These are phyloP conservation scores for Bondarzewia mesenterica DNA, from an alignment of 1,284 basidiomycete genomes.

Conservation along the genomic window DNA sequence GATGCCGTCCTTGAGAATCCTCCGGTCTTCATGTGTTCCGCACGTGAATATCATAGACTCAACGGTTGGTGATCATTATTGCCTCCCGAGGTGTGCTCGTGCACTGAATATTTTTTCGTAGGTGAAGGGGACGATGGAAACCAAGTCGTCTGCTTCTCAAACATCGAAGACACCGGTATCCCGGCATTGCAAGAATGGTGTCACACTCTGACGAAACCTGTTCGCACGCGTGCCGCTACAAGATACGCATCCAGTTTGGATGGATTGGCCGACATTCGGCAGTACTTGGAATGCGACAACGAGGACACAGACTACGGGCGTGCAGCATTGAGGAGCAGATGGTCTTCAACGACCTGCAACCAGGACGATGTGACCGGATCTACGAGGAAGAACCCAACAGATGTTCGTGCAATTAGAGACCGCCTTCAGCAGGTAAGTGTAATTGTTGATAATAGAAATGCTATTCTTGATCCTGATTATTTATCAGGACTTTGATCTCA, in stretches of 20 bases:
- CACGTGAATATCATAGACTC: constrained; percentile 50
- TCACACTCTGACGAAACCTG: constrained; percentile 42
- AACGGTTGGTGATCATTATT: no score
- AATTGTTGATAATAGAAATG: no score
- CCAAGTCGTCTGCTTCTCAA: constrained; percentile 47
- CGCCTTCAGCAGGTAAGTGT: no score
- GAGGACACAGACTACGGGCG: constrained; percentile 43
- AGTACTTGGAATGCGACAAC: constrained; percentile 41
- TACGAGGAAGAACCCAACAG: no score
- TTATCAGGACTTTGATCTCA: constrained; percentile 36
- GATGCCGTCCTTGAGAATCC: no score
- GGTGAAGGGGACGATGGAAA: constrained; percentile 52
- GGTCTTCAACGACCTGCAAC: no score
- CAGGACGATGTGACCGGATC: no score
- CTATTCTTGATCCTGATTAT: constrained; percentile 5
- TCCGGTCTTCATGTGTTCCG: constrained; percentile 54
- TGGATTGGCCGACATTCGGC: constrained; percentile 38
- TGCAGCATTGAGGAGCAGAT: constrained; percentile 38
- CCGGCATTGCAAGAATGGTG: constrained; percentile 54
- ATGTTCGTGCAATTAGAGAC: no score
- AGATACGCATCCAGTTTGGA: constrained; percentile 39
- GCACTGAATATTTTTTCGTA: no score
- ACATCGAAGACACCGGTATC: constrained; percentile 44
- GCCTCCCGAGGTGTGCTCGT: no score
- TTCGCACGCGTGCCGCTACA: constrained; percentile 44